Evolutionary conservation across 2,329 filamentous ascomycete species (phyloP).

Genomic region (Fusarium nisikadoi): DNA sequence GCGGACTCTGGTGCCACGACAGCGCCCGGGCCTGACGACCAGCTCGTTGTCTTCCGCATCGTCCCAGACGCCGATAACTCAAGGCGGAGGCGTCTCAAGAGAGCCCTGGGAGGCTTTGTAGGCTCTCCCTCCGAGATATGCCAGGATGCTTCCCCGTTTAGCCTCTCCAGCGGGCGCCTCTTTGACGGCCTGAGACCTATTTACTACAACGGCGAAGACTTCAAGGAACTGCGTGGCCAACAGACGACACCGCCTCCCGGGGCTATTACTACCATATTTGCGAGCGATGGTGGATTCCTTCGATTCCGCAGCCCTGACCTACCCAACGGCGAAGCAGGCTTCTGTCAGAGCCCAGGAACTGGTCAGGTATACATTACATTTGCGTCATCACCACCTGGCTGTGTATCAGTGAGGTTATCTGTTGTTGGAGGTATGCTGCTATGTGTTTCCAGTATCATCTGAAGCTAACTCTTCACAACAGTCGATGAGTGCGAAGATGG

Average conservation of each 20-base stretch:
- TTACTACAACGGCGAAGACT: not conserved
- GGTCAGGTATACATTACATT: conserved; percentile 1
- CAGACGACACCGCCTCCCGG: not conserved
- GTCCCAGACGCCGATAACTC: not conserved
- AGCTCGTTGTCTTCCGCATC: not conserved
- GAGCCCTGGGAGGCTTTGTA: not conserved
- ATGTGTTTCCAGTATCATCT: rapidly evolving
- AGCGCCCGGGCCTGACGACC: not conserved
- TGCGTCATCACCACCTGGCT: not conserved
- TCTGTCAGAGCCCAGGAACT: not conserved
- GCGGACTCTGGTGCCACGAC: not conserved
- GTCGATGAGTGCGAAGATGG: not conserved
- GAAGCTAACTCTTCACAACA: not conserved
- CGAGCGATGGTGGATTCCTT: not conserved
- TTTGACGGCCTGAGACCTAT: not conserved
- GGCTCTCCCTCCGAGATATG: not conserved
- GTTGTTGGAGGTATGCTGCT: not conserved
- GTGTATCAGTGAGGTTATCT: not conserved
- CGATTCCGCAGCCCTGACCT: not conserved
- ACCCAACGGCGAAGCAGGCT: not conserved
- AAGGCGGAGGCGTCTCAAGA: not conserved
- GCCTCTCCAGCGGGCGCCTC: not conserved
- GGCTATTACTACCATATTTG: not conserved
- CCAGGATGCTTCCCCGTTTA: not conserved
- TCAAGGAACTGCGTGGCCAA: not conserved